These are phyloP conservation scores for Auxenochlorella protothecoides DNA, from an alignment of 139 green algal genomes.

Conservation along the genomic window DNA sequence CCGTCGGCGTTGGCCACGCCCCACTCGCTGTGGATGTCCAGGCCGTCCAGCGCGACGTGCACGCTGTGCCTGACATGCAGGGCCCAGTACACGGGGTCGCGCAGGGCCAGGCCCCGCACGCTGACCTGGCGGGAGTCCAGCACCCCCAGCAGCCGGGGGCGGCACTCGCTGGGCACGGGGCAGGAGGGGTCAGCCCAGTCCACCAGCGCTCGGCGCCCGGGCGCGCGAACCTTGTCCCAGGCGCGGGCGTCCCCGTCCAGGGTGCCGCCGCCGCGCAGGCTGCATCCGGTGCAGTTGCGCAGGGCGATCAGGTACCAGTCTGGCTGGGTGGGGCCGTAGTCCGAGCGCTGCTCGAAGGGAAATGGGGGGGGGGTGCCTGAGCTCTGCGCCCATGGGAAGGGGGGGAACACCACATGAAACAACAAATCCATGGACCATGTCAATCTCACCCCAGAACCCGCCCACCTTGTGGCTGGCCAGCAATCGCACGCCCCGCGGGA, in stretches of 20 bases:
- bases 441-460: background rate
- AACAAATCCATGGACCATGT: too few relatives aligned
- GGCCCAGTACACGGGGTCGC: conserved; percentile 18
- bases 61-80: conserved; percentile 21
- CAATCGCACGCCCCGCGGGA: conserved; percentile 5
- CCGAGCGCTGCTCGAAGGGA: background rate
- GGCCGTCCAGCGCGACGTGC: conserved; percentile 6
- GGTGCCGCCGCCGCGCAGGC: conserved; percentile 9
- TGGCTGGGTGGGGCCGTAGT: conserved; percentile 3
- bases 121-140: background rate
- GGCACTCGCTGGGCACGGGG: conserved; percentile 1
- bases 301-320: conserved; percentile 15
- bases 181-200: conserved; percentile 15
- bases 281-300: conserved; percentile 14
- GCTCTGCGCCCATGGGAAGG: background rate
- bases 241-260: conserved; percentile 5
- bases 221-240: background rate
- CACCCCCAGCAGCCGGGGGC: conserved; percentile 17
- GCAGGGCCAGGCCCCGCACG: conserved; percentile 1
- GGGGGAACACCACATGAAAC: background rate
- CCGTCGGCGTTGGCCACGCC: conserved; percentile 39
- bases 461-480: conserved; percentile 6
- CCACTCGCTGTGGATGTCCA: conserved; percentile 22
- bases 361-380: background rate
- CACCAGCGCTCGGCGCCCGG: conserved; percentile 3